Base-by-base conservation (phyloP, 768 basidiomycete species). In the Rhodotorula graminis region DNA sequence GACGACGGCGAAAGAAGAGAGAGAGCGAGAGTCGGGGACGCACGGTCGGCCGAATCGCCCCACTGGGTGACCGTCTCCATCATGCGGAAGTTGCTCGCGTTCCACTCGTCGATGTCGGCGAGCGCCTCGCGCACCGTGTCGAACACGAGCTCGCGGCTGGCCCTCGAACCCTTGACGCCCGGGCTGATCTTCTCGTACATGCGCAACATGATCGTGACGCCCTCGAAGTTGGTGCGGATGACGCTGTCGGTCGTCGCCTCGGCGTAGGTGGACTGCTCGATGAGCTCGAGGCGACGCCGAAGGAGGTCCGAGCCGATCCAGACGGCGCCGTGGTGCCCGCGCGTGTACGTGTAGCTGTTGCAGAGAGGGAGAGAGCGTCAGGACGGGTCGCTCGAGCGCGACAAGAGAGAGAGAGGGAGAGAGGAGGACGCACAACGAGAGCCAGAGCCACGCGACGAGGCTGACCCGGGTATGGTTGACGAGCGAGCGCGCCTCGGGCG, bases 161-260 rank as follows among this genome's bases (percentile, higher is more conserved):
- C 44, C 14, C 29, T 19, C 18, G 14, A 12, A 18, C 3, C 7
- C 16, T 40, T 42, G 67, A 69, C 55, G 14, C 64, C 74, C 10
- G 67, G 64, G 0, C 74, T 67, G 50, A 75, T 64, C 40, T 66
- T 21, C 33, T 67, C 49, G 61, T 66, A 75, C 29, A 61, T 50
- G 14, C 49, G 42, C 33, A 55, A 56, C 25, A 72, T 55, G 49
- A 75, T 69, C 8, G 23, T 6, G 61, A 67, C 69, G 27, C 53
- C 64, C 40, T 75, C 74, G 42, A 75, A 59, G 53, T 75, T 71
- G 11, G 69, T 74, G 58, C 67, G 64, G 23, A 75, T 46, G 49
- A 71, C 64, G 3, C 44, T 33, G 42, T 75, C 74, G 40, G 67
- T 60, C 3, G 67, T 53, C 9, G 37, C 58, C 11, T 67, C 61